Percentiles rank a stretch among this genome's conserved stretches.
Conservation (phyloP, 2,329 filamentous ascomycete species). For the Clarireedia homoeocarpa region DNA sequence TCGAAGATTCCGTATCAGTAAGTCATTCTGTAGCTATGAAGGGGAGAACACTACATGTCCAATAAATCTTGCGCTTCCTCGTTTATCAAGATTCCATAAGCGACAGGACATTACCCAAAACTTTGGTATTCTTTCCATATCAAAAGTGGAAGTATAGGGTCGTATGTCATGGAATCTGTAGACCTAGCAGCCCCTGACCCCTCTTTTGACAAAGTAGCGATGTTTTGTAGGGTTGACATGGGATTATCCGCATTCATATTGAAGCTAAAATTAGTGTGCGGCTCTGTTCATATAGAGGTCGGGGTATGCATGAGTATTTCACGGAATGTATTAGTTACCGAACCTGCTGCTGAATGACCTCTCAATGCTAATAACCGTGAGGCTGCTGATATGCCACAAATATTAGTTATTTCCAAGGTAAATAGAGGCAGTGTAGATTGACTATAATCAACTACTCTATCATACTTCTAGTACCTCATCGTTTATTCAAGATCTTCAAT, state of each 20-base stretch:
- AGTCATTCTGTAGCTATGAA: background rate
- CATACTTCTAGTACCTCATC: background rate
- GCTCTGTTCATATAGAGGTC: background rate
- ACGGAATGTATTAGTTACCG: too few relatives aligned
- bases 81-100: background rate
- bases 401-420: background rate
- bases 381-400: background rate
- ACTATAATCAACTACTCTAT: background rate
- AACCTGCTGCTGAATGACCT: too few relatives aligned
- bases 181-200: background rate
- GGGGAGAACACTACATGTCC: background rate
- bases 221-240: background rate
- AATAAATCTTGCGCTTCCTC: background rate
- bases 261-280: background rate
- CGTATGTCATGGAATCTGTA: background rate
- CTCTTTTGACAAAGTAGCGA: background rate
- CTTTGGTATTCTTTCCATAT: background rate
- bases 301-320: background rate
- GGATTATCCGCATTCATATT: background rate
- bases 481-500: background rate
- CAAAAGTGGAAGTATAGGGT: background rate
- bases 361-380: background rate
- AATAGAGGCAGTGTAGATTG: background rate
- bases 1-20: background rate
- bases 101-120: background rate